A percentile compares a stretch with the other conserved stretches of the same genome.
phyloP scores from a whole-genome alignment of 805 yeast species.

The Diddensiella transvaalensis region DNA sequence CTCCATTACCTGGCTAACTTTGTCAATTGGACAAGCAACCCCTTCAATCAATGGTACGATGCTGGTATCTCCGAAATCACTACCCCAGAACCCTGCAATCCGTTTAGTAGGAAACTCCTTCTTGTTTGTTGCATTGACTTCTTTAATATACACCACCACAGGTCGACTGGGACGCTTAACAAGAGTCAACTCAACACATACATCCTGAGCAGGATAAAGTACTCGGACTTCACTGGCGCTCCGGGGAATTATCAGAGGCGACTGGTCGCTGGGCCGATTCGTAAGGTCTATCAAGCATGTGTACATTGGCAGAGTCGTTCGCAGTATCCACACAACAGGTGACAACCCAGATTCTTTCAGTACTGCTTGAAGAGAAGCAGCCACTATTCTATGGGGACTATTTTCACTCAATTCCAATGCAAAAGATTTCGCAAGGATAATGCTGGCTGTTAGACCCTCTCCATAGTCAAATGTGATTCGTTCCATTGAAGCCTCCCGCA shows the following conservation, averaged over 20 bases:
- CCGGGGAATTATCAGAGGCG: conserved; percentile 25
- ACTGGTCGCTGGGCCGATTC: neutral
- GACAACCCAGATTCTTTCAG: conserved; percentile 27
- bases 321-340: conserved; percentile 27
- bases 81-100: conserved; percentile 13
- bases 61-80: conserved; percentile 9
- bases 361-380: conserved; percentile 27
- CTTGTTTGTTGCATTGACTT: conserved; percentile 3
- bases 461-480: conserved; percentile 30
- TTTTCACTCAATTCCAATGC: conserved; percentile 19
- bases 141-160: conserved; percentile 19
- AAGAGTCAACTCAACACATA: conserved; percentile 14
- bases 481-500: conserved; percentile 30
- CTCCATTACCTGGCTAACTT: conserved; percentile 12
- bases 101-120: conserved; percentile 12
- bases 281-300: conserved; percentile 18
- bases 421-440: conserved; percentile 3
- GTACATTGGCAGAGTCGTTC: conserved; percentile 30
- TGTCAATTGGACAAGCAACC: conserved; percentile 22
- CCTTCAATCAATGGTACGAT: conserved; percentile 25
- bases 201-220: conserved; percentile 7
- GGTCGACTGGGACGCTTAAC: conserved; percentile 22
- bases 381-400: conserved; percentile 30
- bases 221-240: conserved; percentile 20
- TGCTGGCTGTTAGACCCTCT: conserved; percentile 13